Evolutionary conservation across 345 rosid genomes (phyloP).

Genomic region (Chamaenerion angustifolium): DNA sequence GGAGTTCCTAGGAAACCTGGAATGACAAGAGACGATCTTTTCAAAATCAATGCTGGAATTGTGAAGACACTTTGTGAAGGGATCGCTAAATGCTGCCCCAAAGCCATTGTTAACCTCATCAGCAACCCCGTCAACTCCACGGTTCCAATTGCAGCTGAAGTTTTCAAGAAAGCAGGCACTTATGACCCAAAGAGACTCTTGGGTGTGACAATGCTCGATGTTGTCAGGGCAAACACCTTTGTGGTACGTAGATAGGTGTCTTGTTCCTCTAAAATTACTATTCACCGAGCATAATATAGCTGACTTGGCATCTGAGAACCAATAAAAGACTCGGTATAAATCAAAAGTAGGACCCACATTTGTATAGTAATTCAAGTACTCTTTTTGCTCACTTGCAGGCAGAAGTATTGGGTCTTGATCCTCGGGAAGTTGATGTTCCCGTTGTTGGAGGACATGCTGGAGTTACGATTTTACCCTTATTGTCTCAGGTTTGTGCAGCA

Average conservation of each 20-base stretch:
- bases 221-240: slow-evolving; percentile 93
- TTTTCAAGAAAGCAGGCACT: slow-evolving; percentile 81
- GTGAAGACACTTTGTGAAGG: slow-evolving; percentile 82
- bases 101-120: slow-evolving; percentile 72
- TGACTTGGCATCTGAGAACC: too few relatives aligned
- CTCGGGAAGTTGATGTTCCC: slow-evolving; percentile 89
- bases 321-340: too few relatives aligned
- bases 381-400: slow-evolving; percentile 32
- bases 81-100: slow-evolving; percentile 72
- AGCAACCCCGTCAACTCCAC: slow-evolving; percentile 96
- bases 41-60: slow-evolving; percentile 93
- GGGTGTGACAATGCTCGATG: slow-evolving; percentile 97
- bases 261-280: too few relatives aligned
- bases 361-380: too few relatives aligned
- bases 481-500: slow-evolving; percentile 49
- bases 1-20: slow-evolving; percentile 98
- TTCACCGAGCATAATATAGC: too few relatives aligned
- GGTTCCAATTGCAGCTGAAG: slow-evolving; percentile 87
- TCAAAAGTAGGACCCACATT: too few relatives aligned
- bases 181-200: slow-evolving; percentile 73
- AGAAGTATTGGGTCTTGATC: slow-evolving; percentile 92
- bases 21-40: slow-evolving; percentile 97
- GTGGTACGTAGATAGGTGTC: slow-evolving; percentile 37
- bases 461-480: slow-evolving; percentile 84
- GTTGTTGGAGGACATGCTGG: slow-evolving; percentile 97